phyloP scores from a whole-genome alignment of 2,329 filamentous ascomycete genomes.

The Hortaea sp. region DNA sequence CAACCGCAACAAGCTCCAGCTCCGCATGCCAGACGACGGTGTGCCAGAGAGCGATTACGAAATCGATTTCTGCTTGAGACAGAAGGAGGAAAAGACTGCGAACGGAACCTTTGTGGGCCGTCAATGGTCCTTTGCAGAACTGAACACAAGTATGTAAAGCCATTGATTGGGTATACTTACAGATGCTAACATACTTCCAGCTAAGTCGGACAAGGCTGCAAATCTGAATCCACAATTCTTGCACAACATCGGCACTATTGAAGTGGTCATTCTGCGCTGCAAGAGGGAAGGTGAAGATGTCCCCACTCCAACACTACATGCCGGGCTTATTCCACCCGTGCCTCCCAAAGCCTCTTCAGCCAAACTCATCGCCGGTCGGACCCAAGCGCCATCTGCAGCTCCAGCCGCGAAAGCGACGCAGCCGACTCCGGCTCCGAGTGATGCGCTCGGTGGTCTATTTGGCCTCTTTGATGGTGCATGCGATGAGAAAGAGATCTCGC shows the following conservation, averaged over 20 bases:
- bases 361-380: background rate
- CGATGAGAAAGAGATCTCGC: slow-evolving; percentile 9
- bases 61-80: slow-evolving; percentile 41
- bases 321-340: no score
- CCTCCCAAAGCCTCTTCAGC: background rate
- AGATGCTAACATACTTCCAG: slow-evolving; percentile 14
- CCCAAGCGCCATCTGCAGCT: background rate
- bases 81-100: slow-evolving; percentile 41
- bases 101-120: slow-evolving; percentile 40
- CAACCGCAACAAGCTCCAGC: slow-evolving; percentile 41
- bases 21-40: slow-evolving; percentile 25
- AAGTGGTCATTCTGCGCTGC: slow-evolving; percentile 38
- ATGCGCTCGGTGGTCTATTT: slow-evolving; percentile 14
- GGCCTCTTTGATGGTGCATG: slow-evolving; percentile 26
- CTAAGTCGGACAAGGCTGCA: slow-evolving; percentile 27
- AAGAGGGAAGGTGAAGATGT: slow-evolving; percentile 15
- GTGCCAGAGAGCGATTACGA: slow-evolving; percentile 26
- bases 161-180: background rate
- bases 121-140: slow-evolving; percentile 43
- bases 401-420: background rate
- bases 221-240: slow-evolving; percentile 23
- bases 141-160: slow-evolving; percentile 35
- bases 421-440: background rate
- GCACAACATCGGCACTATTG: slow-evolving; percentile 37
- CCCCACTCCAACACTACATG: background rate